A percentile compares a stretch with the other conserved stretches of the same genome.
Conservation (phyloP, 2,329 filamentous ascomycete species). For the Cercospora beticola region DNA sequence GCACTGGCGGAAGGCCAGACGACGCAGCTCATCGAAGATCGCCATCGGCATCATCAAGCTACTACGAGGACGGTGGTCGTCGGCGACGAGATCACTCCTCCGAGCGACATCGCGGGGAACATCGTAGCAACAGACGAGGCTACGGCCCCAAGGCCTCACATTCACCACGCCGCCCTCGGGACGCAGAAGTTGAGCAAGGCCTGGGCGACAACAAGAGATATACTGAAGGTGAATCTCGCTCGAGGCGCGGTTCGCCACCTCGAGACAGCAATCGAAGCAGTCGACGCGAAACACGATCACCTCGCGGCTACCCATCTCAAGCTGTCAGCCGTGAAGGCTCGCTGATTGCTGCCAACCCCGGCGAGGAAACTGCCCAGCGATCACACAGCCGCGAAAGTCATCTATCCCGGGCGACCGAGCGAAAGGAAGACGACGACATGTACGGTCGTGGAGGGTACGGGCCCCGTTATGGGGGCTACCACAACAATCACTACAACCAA, state of each 20-base stretch:
- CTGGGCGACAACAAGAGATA: constrained; percentile 1
- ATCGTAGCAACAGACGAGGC: constrained; percentile 16
- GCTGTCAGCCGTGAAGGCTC: constrained; percentile 23
- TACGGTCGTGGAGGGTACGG: constrained; percentile 35
- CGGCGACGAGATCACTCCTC: constrained; percentile 26
- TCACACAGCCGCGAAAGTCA: constrained; percentile 31
- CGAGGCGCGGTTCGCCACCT: constrained; percentile 11
- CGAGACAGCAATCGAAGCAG: constrained; percentile 14
- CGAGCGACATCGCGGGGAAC: constrained; percentile 34
- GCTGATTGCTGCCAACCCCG: neutral
- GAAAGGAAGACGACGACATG: constrained; percentile 32
- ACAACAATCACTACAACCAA: constrained; percentile 58
- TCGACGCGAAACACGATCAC: constrained; percentile 26
- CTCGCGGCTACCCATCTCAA: constrained; percentile 11
- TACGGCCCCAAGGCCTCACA: constrained; percentile 21
- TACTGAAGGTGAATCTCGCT: constrained; percentile 11
- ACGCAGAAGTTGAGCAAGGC: constrained; percentile 7
- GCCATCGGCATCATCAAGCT: constrained; percentile 43
- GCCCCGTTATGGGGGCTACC: constrained; percentile 45
- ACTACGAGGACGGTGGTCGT: constrained; percentile 36
- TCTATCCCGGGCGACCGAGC: constrained; percentile 20
- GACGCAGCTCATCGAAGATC: constrained; percentile 41
- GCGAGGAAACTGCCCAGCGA: constrained; percentile 19
- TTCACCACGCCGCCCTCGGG: constrained; percentile 25
- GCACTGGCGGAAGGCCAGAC: constrained; percentile 34